Base-by-base conservation (phyloP, 768 basidiomycete species). In the Termitomyces sp. region DNA sequence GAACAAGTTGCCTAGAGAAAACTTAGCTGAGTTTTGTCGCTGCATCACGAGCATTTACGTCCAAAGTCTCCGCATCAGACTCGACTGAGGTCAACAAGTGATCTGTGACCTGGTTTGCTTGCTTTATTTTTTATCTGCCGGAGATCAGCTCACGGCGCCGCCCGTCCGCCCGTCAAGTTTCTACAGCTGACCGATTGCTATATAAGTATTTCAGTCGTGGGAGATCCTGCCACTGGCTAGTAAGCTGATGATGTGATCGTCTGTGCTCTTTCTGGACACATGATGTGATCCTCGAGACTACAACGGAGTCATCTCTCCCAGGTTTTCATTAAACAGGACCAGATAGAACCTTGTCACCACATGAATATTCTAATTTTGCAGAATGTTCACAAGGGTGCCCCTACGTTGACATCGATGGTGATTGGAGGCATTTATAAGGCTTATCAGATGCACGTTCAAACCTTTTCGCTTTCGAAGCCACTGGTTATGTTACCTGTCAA, bases 401-500 rank as follows among this genome's bases (percentile, higher is more conserved):
- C 16, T 15, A 26, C 13, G 42, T 29, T 55, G 48, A 49, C 48
- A 56, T 42, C 39, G 39, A 56, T 56, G 42, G 48, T 44, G 52
- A 33, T 54, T 44, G 3, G 29, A 13, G 39, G 31, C 33, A 55
- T 29, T 29, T 22, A 52, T 47, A 31, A 45, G 45, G 33, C 24
- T 52, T 58, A 47, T 58, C 24, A 45, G 51, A 41, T 48, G 37
- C 26, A 49, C 33, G 51, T 24, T 34, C 26, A 15, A 5, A 26
- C 33, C 33, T 31, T 22, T 51, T 51, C n/a, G 26, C 34, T 26
- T 24, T 56, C 36, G 37, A 34, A 58, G 52, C 37, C 37, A 42
- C 57, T 51, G 57, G 54, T 57, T 53, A 57, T 54, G 57, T 58
- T 57, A 63, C 36, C 51, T 65, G 60, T 59, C 57, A 62, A 58